Conservation (phyloP, 345 rosid genomes). For the Eucalyptus coolabah region DNA sequence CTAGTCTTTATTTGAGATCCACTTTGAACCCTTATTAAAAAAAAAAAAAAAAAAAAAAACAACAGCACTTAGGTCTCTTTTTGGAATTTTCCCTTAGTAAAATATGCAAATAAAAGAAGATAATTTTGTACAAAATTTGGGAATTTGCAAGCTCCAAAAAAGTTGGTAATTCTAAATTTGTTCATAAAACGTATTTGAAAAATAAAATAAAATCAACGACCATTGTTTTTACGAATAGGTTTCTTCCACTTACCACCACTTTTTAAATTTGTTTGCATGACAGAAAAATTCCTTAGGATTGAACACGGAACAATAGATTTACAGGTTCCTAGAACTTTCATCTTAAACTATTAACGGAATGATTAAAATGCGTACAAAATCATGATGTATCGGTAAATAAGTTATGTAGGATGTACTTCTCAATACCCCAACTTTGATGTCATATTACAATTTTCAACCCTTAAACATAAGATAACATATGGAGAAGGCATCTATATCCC, state of each 20-base stretch:
- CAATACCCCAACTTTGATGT: not conserved
- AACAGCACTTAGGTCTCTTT: no score
- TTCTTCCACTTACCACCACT: not conserved
- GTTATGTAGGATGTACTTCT: not conserved
- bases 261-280: not conserved
- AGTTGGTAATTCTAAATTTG: not conserved
- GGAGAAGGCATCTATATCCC: not conserved
- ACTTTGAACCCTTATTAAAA: no score
- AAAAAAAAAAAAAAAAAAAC: no score
- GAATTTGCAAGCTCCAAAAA: not conserved
- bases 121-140: not conserved
- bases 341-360: not conserved
- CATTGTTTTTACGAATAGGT: not conserved
- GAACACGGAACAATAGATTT: not conserved
- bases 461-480: not conserved
- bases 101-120: not conserved
- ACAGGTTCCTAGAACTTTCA: not conserved
- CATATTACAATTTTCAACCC: not conserved
- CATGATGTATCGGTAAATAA: not conserved
- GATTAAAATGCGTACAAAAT: not conserved
- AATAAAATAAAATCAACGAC: not conserved
- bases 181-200: not conserved
- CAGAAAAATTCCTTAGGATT: not conserved
- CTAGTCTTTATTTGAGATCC: accelerated
- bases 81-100: not conserved